Percentiles rank a stretch among this genome's conserved stretches.
Conservation (phyloP, 1,139 yeast genomes). For the Debaryomyces sp. region DNA sequence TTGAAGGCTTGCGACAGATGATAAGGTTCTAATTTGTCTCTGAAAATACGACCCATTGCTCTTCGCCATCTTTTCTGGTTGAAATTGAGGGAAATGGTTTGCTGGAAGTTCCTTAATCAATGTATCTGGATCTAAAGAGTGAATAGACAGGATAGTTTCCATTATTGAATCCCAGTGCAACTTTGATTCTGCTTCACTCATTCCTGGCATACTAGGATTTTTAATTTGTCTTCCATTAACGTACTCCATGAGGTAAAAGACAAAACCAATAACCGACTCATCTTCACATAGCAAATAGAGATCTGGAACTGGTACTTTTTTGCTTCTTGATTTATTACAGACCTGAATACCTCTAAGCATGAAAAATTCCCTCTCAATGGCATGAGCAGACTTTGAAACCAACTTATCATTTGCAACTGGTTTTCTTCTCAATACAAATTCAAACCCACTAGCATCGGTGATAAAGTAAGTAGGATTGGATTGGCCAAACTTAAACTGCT, state of each 20-base stretch:
- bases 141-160: slow-evolving; percentile 54
- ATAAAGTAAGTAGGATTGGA: slow-evolving; percentile 66
- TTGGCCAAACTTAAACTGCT: slow-evolving; percentile 68
- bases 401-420: slow-evolving; percentile 59
- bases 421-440: slow-evolving; percentile 59
- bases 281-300: slow-evolving; percentile 55
- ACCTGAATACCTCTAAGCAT: slow-evolving; percentile 50
- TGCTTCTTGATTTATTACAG: slow-evolving; percentile 27
- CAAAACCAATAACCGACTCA: slow-evolving; percentile 50
- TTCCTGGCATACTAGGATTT: slow-evolving; percentile 52
- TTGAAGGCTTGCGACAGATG: slow-evolving; percentile 53
- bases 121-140: slow-evolving; percentile 49
- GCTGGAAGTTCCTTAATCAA: slow-evolving; percentile 50
- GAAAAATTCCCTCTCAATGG: slow-evolving; percentile 65
- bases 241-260: slow-evolving; percentile 64
- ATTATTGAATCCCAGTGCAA: slow-evolving; percentile 55
- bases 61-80: slow-evolving; percentile 26
- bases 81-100: slow-evolving; percentile 50
- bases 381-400: slow-evolving; percentile 64
- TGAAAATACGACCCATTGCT: slow-evolving; percentile 47
- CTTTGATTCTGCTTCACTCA: slow-evolving; percentile 25
- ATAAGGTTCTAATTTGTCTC: slow-evolving; percentile 56
- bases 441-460: slow-evolving; percentile 40
- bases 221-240: slow-evolving; percentile 62
- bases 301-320: slow-evolving; percentile 51